Conservation (phyloP, 495 filamentous ascomycete genomes). For the Haplographium delicatum region DNA sequence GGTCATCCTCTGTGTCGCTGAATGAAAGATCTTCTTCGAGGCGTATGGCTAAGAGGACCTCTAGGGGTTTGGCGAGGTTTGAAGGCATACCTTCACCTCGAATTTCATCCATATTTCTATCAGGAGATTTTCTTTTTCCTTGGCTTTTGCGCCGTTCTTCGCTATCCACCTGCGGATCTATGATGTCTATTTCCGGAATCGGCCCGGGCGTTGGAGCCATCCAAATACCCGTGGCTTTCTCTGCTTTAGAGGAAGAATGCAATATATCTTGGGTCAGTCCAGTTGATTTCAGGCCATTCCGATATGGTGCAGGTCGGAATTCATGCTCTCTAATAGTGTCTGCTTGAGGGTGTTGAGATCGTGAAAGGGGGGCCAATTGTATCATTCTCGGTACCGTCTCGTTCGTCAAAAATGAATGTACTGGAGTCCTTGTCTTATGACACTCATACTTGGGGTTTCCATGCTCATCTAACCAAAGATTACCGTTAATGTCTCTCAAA, state of each 20-base stretch:
- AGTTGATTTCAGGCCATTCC: too few species aligned
- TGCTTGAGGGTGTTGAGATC: too few species aligned
- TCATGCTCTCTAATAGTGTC: too few species aligned
- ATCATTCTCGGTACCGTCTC: background rate
- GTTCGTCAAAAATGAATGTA: background rate
- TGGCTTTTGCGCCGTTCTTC: too few species aligned
- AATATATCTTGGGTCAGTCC: too few species aligned
- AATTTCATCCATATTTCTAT: background rate
- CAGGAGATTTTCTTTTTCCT: background rate
- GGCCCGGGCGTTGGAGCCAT: too few species aligned
- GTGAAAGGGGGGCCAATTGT: background rate
- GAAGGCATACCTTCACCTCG: background rate
- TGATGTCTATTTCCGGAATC: too few species aligned
- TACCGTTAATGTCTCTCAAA: background rate
- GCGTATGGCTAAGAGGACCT: background rate
- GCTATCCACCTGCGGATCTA: too few species aligned
- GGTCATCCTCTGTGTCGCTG: background rate
- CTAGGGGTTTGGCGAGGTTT: background rate
- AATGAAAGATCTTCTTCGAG: background rate
- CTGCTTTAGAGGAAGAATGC: too few species aligned
- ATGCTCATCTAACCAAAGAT: slow-evolving; percentile 1
- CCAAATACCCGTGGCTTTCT: too few species aligned
- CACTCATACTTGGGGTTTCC: background rate
- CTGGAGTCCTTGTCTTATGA: background rate
- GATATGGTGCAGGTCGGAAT: too few species aligned